Evolutionary conservation across 2,329 filamentous ascomycete genomes (phyloP), one percentile per base, ranked within the genome.

Genomic region (Penicillium sp.): DNA sequence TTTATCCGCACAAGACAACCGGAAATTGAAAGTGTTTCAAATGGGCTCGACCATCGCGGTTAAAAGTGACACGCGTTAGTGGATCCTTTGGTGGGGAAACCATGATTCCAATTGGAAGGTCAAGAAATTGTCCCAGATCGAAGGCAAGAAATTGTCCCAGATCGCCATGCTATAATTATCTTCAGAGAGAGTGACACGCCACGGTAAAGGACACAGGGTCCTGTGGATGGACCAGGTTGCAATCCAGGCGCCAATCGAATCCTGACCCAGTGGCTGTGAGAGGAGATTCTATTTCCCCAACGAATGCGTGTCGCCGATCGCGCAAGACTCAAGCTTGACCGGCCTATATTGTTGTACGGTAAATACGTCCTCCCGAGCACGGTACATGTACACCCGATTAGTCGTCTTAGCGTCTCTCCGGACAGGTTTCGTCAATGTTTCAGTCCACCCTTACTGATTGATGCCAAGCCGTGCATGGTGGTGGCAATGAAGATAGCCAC

Each of bases 41-140:
- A 48, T 27, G 25, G 46, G 46, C 46, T 49, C 46, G 46, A 49
- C 31, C 31, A 46, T 49, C 46, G 33, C 46, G 46, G 46, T 26
- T 49, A 49, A 37, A 33, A 25, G 63, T 69, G 69, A 72, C 70
- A 70, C 70, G 69, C 69, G 68, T 71, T 70, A 53, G 69, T 70
- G 69, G 69, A 59, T 22, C 42, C 63, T 47, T 53, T 41, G 29
- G 60, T 60, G 62, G 62, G 45, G 59, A 53, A n/a, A 8, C 7
- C 4, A 15, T 15, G 22, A 45, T 56, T 59, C 58, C 59, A 49
- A 64, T 62, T 63, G 58, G 63, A 57, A 58, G 55, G 44, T 48
- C 53, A 53, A 53, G 50, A 55, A 62, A 31, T 31, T 26, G 20
- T 44, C 33, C 49, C 40, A 27, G 51, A 53, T 53, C 45, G 22